These are phyloP conservation scores for Panellus pusillus DNA, from an alignment of 768 basidiomycete genomes.

Conservation along the genomic window DNA sequence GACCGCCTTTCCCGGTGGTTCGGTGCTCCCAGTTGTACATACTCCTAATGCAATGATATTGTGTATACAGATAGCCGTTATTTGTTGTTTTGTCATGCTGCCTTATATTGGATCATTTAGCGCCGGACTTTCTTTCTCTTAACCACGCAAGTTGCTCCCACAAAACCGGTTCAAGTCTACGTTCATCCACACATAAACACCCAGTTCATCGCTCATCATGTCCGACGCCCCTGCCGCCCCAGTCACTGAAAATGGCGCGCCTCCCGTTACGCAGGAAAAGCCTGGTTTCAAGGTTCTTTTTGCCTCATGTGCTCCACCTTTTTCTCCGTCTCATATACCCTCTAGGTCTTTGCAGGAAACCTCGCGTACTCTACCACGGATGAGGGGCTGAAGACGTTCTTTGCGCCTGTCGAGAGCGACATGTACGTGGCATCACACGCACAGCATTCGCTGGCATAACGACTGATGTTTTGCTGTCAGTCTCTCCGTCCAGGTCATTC, in stretches of 20 bases:
- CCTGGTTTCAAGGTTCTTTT: constrained; percentile 75
- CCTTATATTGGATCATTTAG: background rate
- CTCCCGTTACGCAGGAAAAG: constrained; percentile 71
- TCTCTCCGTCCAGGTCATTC: constrained; percentile 81
- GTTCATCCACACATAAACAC: constrained; percentile 51
- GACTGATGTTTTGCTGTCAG: constrained; percentile 39
- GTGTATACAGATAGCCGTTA: too few species aligned
- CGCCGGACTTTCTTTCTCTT: constrained; percentile 44
- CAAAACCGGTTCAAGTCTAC: constrained; percentile 83
- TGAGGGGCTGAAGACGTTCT: constrained; percentile 93
- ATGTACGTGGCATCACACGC: constrained; percentile 65
- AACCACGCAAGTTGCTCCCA: constrained; percentile 82
- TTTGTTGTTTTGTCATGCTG: too few species aligned
- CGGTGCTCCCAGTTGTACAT: background rate
- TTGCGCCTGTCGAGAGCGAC: constrained; percentile 82
- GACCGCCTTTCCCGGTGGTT: background rate
- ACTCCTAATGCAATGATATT: too few species aligned
- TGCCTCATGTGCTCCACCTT: constrained; percentile 20
- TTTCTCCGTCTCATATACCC: constrained; percentile 8
- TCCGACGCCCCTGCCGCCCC: constrained; percentile 89
- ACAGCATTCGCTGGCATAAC: constrained; percentile 41
- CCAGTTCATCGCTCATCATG: constrained; percentile 68
- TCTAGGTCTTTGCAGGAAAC: constrained; percentile 91
- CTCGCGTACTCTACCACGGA: constrained; percentile 93
- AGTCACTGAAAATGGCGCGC: constrained; percentile 81